Base-by-base conservation (phyloP, 2,329 filamentous ascomycete species). In the Pleomassaria siparia region DNA sequence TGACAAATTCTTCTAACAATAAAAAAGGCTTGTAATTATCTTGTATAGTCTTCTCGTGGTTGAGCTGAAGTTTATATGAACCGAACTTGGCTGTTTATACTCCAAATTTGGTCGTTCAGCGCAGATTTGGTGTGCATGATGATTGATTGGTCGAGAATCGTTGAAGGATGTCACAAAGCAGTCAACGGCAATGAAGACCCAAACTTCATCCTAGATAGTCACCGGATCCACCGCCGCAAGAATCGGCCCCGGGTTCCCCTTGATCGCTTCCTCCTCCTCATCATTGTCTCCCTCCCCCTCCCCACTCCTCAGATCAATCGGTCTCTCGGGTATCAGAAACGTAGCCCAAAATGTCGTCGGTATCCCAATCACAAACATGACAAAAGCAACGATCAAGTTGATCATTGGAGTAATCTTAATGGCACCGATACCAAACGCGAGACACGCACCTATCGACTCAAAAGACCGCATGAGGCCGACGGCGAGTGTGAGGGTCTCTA, bases 401-500 rank as follows among this genome's bases (percentile, higher is more conserved):
- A 75, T 69, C 66, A 79, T 77, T 1, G 76, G 75, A 30, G 66
- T 59, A 1, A 76, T 60, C 49, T 74, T 70, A 2, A 71, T 68
- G 0, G 77, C 75, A 2, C 78, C 77, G 15, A 80, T 70, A 1
- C 75, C 76, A 32, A 76, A 79, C 0, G 76, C 62, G 3, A 80
- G 52, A 40, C 72, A 73, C 0, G 74, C 76, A 0, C 78, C 77
- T 3, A 79, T 49, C 0, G 74, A 76, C 54, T 80, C 76, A 39
- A 79, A 78, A 0, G 74, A 76, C 3, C 77, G 67, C 4, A 80
- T 63, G 1, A 80, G 61, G 1, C 76, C 76, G 1, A 79, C 75
- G 2, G 70, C 73, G 0, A 80, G 67, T 0, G 78, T 76, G n/a
- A 80, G 54, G 0, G 77, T 79, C 55, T 78, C 75, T 5, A 80